Evolutionary conservation across 2,329 filamentous ascomycete genomes (phyloP).

Genomic region (Trichoderma arundinaceum): DNA sequence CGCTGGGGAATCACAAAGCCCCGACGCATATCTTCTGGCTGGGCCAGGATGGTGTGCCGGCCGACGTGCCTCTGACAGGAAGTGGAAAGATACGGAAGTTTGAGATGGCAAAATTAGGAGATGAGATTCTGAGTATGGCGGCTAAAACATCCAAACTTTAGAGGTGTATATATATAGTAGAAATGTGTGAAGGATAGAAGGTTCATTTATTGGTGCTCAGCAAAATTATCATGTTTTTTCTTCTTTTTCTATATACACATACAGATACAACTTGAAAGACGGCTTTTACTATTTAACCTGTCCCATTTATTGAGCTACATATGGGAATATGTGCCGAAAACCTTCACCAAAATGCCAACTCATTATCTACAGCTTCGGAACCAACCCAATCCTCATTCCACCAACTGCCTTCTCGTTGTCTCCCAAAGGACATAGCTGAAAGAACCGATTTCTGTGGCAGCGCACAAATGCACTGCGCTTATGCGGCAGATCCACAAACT

Average conservation of each 20-base stretch:
- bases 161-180: slow-evolving; percentile 4
- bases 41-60: slow-evolving; percentile 63
- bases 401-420: slow-evolving; percentile 62
- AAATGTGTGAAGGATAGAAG: neutral
- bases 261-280: too few relatives aligned
- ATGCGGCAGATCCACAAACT: slow-evolving; percentile 73
- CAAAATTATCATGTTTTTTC: neutral
- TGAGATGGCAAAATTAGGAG: slow-evolving; percentile 63
- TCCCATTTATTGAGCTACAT: too few relatives aligned
- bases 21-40: slow-evolving; percentile 79
- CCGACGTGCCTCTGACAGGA: slow-evolving; percentile 67
- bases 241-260: neutral
- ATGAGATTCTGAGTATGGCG: slow-evolving; percentile 59
- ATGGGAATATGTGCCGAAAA: too few relatives aligned
- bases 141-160: slow-evolving; percentile 55
- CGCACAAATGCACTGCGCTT: slow-evolving; percentile 72
- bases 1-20: slow-evolving; percentile 70
- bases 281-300: too few relatives aligned
- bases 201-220: neutral
- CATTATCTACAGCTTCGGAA: slow-evolving; percentile 56
- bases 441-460: slow-evolving; percentile 71
- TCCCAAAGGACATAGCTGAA: slow-evolving; percentile 67
- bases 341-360: neutral
- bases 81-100: slow-evolving; percentile 75
- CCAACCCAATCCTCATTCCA: slow-evolving; percentile 58